Evolutionary conservation across 352 stramenopile genomes (phyloP), one percentile per base, ranked within the genome.

Genomic region (Globisporangium megalacanthum): DNA sequence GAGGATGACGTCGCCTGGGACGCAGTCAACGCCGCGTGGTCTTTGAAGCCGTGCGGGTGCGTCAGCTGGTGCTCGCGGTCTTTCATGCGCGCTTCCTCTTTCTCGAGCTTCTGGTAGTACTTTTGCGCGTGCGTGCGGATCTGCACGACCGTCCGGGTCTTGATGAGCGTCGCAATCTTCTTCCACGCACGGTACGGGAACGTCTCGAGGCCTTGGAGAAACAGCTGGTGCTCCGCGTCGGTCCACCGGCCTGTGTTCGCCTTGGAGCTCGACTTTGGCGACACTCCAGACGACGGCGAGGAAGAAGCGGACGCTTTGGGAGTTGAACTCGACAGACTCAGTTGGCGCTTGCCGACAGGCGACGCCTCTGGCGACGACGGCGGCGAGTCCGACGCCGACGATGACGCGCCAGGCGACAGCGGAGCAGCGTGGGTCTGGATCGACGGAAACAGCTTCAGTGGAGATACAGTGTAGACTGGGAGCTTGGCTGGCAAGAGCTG

Each of bases 101-200:
- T 95, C 69, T 90, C 83, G 13, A 93, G 68, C 69, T 95, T 95
- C 62, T 95, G 85, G 62, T 92, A 93, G 68, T 95, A 95, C 69
- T 95, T 95, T 48, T 95, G 85, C 20, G 85, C 85, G 49, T 95
- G 85, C 6, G 85, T 95, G 49, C 85, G 85, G 62, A 95, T 95
- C 72, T 95, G 85, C 56, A 95, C 85, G 42, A 95, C 83, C 7
- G 89, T 98, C 54, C 96, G 77, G 22, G 94, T 98, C 61, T 95
- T 94, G 72, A 99, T 98, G 25, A 94, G 76, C 46, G 81, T 84
- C 22, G 90, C 88, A 20, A 99, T 98, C 70, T 95, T 93, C 74
- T 95, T 95, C 85, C 85, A 95, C 14, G 83, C 85, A 29, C 82
- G 79, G 60, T 93, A 92, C 36, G 82, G 82, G 60, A 93, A 95